Percentiles rank a stretch among this genome's conserved stretches.
phyloP scores from a whole-genome alignment of 805 yeast genomes.

The Cyberlindnera sargentensis region DNA sequence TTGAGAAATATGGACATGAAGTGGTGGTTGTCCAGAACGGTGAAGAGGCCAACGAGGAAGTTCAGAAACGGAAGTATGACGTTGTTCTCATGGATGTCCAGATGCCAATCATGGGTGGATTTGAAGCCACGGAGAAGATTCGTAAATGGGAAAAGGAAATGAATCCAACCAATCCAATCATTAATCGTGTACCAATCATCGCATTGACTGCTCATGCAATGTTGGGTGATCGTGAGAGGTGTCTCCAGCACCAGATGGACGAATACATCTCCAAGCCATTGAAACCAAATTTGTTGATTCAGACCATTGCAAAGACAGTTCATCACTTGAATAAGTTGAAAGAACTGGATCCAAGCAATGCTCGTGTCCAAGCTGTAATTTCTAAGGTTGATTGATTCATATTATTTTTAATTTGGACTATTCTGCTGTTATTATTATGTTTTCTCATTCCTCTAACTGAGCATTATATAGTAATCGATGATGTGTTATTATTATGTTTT shows the following conservation, averaged over 20 bases:
- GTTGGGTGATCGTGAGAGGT: conserved; percentile 85
- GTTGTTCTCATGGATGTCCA: conserved; percentile 88
- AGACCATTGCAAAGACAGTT: conserved; percentile 77
- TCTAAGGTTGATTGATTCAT: neutral
- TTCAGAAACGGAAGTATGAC: conserved; percentile 59
- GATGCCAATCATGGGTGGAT: conserved; percentile 94
- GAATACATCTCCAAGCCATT: conserved; percentile 83
- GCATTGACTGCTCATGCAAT: conserved; percentile 91
- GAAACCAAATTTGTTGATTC: conserved; percentile 74
- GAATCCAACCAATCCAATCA: conserved; percentile 59
- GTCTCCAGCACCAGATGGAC: conserved; percentile 86
- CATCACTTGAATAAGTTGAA: conserved; percentile 59
- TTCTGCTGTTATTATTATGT: neutral
- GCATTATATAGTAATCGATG: too few relatives aligned
- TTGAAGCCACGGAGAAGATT: conserved; percentile 81
- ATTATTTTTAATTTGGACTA: neutral
- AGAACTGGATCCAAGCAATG: conserved; percentile 26
- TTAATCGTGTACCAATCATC: conserved; percentile 77
- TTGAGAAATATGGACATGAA: conserved; percentile 78
- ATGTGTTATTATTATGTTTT: too few relatives aligned
- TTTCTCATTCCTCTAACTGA: too few relatives aligned
- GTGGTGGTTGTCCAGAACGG: conserved; percentile 86
- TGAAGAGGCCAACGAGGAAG: conserved; percentile 69
- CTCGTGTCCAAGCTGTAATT: conserved; percentile 11
- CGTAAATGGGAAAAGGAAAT: conserved; percentile 82